Evolutionary conservation across 1,284 basidiomycete genomes (phyloP).

Genomic region (Melampsora americana): DNA sequence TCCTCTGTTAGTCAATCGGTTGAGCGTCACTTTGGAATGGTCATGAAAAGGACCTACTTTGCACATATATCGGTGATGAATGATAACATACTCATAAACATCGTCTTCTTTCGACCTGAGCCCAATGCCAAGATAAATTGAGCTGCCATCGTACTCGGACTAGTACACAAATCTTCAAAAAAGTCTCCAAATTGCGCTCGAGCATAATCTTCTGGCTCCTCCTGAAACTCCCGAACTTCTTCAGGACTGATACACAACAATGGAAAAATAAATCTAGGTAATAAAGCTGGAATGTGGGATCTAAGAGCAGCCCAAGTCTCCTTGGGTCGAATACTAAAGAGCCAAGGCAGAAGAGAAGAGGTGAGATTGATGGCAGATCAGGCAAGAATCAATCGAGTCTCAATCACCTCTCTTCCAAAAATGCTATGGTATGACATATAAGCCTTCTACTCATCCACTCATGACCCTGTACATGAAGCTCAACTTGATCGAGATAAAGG

Average conservation of each 20-base stretch:
- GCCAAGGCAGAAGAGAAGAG: too few species aligned
- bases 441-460: slow-evolving; percentile 56
- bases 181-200: slow-evolving; percentile 70
- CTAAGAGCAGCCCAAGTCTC: slow-evolving; percentile 78
- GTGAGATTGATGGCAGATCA: background rate
- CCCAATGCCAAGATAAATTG: slow-evolving; percentile 73
- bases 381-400: background rate
- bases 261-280: slow-evolving; percentile 77
- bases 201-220: slow-evolving; percentile 74
- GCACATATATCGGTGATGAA: slow-evolving; percentile 70
- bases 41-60: slow-evolving; percentile 59
- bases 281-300: slow-evolving; percentile 70
- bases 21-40: background rate
- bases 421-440: slow-evolving; percentile 64
- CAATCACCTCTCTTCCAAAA: slow-evolving; percentile 76
- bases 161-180: slow-evolving; percentile 67
- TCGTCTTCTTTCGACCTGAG: slow-evolving; percentile 69
- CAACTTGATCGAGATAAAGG: slow-evolving; percentile 71
- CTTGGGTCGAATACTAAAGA: slow-evolving; percentile 75
- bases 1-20: background rate
- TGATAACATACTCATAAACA: slow-evolving; percentile 71
- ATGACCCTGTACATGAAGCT: slow-evolving; percentile 34
- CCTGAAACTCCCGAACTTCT: slow-evolving; percentile 68
- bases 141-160: slow-evolving; percentile 71
- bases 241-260: slow-evolving; percentile 70